phyloP scores from a whole-genome alignment of 2,329 filamentous ascomycete species.

The Penicillium sp. region DNA sequence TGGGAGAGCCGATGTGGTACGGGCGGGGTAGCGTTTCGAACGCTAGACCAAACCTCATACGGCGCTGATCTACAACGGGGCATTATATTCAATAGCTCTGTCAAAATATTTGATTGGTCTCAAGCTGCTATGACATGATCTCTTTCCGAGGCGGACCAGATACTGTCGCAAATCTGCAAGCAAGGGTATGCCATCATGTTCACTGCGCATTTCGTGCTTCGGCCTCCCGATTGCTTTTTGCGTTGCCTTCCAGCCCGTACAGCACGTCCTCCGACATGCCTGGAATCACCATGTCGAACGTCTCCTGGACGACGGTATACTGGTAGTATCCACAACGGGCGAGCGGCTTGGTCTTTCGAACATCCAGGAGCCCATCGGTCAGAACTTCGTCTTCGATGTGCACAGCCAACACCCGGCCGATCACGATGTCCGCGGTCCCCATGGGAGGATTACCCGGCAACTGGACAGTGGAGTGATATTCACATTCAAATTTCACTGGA shows the following conservation, averaged over 20 bases:
- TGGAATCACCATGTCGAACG: conserved; percentile 61
- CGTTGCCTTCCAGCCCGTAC: conserved; percentile 43
- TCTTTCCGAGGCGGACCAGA: no score
- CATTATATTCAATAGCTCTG: no score
- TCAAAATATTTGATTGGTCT: no score
- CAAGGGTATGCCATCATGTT: not conserved
- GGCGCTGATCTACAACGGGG: no score
- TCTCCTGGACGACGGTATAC: conserved; percentile 56
- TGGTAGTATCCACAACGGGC: conserved; percentile 62
- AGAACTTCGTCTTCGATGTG: conserved; percentile 58
- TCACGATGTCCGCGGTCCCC: conserved; percentile 59
- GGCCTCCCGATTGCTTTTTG: conserved; percentile 21
- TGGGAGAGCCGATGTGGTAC: no score
- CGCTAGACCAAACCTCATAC: no score
- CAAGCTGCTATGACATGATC: no score
- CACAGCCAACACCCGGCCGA: conserved; percentile 58
- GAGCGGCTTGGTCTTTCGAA: conserved; percentile 59
- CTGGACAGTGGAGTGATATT: conserved; percentile 55
- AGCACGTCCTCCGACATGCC: conserved; percentile 34
- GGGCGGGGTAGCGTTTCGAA: no score
- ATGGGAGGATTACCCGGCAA: conserved; percentile 59
- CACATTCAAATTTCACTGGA: conserved; percentile 62
- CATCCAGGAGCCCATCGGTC: conserved; percentile 57
- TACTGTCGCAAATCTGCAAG: no score
- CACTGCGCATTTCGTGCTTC: conserved; percentile 1